Percentiles rank a stretch among this genome's conserved stretches.
Conservation (phyloP, 257 asterid genomes). For the Petunia axillaris region DNA sequence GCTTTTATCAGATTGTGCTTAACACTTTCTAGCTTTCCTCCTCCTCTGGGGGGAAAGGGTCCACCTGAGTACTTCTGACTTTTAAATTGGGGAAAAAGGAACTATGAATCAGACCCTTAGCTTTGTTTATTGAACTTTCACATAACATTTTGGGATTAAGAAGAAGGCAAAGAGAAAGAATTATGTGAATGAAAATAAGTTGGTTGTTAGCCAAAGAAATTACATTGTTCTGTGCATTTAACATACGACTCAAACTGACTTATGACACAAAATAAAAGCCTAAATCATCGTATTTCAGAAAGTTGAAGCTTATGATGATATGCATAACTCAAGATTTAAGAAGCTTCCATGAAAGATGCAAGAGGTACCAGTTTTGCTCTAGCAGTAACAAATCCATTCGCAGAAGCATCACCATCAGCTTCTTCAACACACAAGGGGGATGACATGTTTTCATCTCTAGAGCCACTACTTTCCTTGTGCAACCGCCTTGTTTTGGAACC, state of each 20-base stretch:
- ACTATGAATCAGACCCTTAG: conserved; percentile 10
- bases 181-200: neutral
- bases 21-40: neutral
- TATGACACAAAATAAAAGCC: conserved; percentile 14
- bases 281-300: conserved; percentile 8
- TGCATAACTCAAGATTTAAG: neutral
- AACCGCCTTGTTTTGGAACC: conserved; percentile 61
- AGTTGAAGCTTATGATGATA: neutral
- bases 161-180: neutral
- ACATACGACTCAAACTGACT: conserved; percentile 14
- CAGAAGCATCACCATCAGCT: conserved; percentile 58
- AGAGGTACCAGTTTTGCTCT: conserved; percentile 79
- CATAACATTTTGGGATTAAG: neutral
- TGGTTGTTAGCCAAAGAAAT: conserved; percentile 12
- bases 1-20: neutral
- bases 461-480: conserved; percentile 58
- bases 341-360: conserved; percentile 6
- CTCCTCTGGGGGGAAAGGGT: neutral
- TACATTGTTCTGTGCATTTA: neutral
- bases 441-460: conserved; percentile 54
- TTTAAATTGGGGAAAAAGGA: neutral
- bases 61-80: conserved; percentile 4
- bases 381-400: conserved; percentile 92
- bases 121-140: neutral
- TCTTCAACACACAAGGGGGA: conserved; percentile 69